Conservation (phyloP, 768 basidiomycete species). For the Rhodocollybia butyracea region DNA sequence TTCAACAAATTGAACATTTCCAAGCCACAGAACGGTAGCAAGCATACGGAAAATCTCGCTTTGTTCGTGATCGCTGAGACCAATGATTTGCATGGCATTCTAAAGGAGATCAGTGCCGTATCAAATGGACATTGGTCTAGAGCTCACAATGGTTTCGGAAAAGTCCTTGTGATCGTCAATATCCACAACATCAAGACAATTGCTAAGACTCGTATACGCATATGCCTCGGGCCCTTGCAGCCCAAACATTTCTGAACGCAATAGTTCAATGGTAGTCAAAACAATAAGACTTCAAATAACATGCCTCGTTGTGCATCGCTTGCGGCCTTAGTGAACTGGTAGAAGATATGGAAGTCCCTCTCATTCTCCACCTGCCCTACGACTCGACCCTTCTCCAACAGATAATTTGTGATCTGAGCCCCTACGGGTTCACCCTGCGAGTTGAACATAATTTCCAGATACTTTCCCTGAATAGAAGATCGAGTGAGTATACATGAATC, state of each 20-base stretch:
- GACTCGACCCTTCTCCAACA: conserved; percentile 94
- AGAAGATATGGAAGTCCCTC: conserved; percentile 98
- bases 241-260: conserved; percentile 77
- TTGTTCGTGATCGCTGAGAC: conserved; percentile 82
- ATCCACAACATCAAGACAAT: conserved; percentile 86
- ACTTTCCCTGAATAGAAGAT: conserved; percentile 74
- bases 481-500: conserved; percentile 7
- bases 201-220: conserved; percentile 88
- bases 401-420: conserved; percentile 97
- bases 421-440: conserved; percentile 89
- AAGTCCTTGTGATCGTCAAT: conserved; percentile 91
- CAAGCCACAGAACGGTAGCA: conserved; percentile 91
- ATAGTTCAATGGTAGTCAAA: conserved; percentile 7
- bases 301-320: conserved; percentile 83
- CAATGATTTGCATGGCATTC: conserved; percentile 94
- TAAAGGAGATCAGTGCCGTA: conserved; percentile 24
- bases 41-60: conserved; percentile 92
- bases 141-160: conserved; percentile 78
- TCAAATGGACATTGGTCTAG: conserved; percentile 4
- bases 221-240: conserved; percentile 96
- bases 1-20: conserved; percentile 90
- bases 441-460: conserved; percentile 99
- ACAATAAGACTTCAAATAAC: conserved; percentile 12
- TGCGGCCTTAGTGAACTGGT: conserved; percentile 97
- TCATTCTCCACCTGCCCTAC: conserved; percentile 96